Evolutionary conservation across 805 yeast species (phyloP), one percentile per base, ranked within the genome.

Genomic region (Lipomyces japonicus): DNA sequence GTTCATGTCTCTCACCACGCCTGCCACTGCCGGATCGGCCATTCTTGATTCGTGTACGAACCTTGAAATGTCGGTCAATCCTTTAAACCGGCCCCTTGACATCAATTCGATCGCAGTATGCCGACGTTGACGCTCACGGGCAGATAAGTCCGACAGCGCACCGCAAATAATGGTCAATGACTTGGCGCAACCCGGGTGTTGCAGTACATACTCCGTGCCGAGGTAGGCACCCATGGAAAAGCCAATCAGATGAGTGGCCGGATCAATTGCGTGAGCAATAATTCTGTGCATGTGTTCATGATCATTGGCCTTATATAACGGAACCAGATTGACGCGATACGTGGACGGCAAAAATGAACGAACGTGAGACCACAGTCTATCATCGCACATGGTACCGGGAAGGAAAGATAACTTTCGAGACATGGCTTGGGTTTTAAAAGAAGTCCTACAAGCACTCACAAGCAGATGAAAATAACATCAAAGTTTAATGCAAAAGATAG

Each of bases 191-290:
- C 37, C 54, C 12, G 54, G 54, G 31, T 48, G 34, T 10, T 40
- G 53, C 23, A 50, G 28, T 12, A 50, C 16, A 28, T 37, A 22
- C 21, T 47, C 34, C 34, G 48, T n/a, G 7, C 42, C 3, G 7
- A 34, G 16, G 7, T 18, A 6, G 14, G 54, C 53, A 9, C 54
- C 50, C 46, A 48, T 48, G 4, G 54, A 48, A 35, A 50, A 50
- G 4, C 54, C 54, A 7, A 50, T 48, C 12, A 47, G 42, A 28
- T 50, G 54, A 18, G 53, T 50, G 21, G 54, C 16, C 12, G 49
- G 42, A 16, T 42, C 5, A 9, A 34, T 34, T 34, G 37, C 37
- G 10, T 14, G 37, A 6, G 37, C 16, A 34, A 34, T 19, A 14
- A 34, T 34, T 14, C 16, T 19, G n/a, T 34, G 21, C 37, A 34